These are phyloP conservation scores for Beauveria australis DNA, from an alignment of 2,329 filamentous ascomycete genomes.

Conservation along the genomic window DNA sequence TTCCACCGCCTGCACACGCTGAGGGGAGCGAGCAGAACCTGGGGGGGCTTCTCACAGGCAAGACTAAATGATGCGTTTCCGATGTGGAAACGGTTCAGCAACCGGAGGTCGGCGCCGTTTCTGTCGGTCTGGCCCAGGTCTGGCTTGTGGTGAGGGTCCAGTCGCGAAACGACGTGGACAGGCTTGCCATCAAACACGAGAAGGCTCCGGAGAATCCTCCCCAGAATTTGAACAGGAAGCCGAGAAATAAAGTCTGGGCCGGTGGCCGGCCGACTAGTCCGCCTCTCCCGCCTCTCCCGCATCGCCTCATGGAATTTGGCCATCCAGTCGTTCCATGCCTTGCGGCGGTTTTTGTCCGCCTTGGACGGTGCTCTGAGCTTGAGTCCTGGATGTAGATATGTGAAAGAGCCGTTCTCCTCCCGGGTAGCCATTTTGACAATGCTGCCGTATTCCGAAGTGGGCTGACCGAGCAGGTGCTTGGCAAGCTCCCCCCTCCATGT, in stretches of 20 bases:
- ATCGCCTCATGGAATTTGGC: too few relatives aligned
- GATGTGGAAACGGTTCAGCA: conserved; percentile 33
- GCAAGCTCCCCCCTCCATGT: not conserved
- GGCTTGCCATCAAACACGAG: conserved; percentile 26
- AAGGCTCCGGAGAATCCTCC: conserved; percentile 27
- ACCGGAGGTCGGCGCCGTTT: conserved; percentile 9
- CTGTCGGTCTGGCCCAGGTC: not conserved
- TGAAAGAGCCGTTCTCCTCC: conserved; percentile 21
- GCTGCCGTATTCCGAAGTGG: not conserved
- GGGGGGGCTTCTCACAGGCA: conserved; percentile 25
- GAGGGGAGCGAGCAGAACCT: conserved; percentile 28
- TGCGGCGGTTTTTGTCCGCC: too few relatives aligned
- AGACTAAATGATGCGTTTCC: conserved; percentile 24
- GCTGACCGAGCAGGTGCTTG: not conserved
- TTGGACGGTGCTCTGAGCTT: not conserved
- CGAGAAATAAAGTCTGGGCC: not conserved
- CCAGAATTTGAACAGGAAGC: conserved; percentile 23
- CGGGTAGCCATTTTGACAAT: conserved; percentile 21
- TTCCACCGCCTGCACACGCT: conserved; percentile 32
- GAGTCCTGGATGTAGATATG: not conserved
- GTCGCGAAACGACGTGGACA: conserved; percentile 36
- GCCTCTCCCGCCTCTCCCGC: not conserved
- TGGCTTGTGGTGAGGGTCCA: conserved; percentile 25
- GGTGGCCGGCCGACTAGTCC: not conserved
- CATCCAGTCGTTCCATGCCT: not conserved